Base-by-base conservation (phyloP, 148 eudicot species). In the Arctostaphylos glauca region DNA sequence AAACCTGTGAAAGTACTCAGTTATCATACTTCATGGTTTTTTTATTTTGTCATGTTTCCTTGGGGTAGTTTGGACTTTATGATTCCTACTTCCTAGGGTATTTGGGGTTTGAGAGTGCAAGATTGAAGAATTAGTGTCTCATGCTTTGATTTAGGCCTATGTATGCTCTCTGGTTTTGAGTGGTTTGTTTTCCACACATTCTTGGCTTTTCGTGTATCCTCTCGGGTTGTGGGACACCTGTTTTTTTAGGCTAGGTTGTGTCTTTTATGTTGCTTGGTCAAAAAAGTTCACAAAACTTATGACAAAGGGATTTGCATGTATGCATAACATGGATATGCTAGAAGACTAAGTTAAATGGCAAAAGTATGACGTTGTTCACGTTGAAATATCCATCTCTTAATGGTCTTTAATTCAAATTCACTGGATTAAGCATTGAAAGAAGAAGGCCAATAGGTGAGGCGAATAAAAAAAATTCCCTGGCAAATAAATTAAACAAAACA, bases 401-500 rank as follows among this genome's bases (percentile, higher is more conserved):
- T n/a, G 8, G 38, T 38, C 47, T 68, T 68, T 38, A 12, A 68
- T 68, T 38, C 60, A 14, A 38, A 68, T 38, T 66, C 19, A 68
- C 7, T 18, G 14, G 74, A 55, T 16, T 54, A 14, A 55, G 10
- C 56, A 7, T 77, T 38, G 44, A 41, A 78, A 49, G 31, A 6
- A 59, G 44, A 78, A 43, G 68, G 31, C 67, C 49, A 56, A 77
- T 38, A 58, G 48, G 14, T 77, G 50, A 41, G 25, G 55, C 44
- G 6, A 31, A 77, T 21, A 10, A 15, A 31, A 38, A 77, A 52
- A 49, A 53, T 77, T 54, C 2, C 2, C 16, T 38, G 47, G 67
- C 41, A 79, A 79, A 59, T 18, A 44, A 44, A 3, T 79, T 79
- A 60, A 58, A 60, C 16, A 79, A 54, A 62, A 79, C 70, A 48